Evolutionary conservation across 2,329 filamentous ascomycete species (phyloP), one percentile per base, ranked within the genome.

Genomic region (Neofusicoccum parvum): DNA sequence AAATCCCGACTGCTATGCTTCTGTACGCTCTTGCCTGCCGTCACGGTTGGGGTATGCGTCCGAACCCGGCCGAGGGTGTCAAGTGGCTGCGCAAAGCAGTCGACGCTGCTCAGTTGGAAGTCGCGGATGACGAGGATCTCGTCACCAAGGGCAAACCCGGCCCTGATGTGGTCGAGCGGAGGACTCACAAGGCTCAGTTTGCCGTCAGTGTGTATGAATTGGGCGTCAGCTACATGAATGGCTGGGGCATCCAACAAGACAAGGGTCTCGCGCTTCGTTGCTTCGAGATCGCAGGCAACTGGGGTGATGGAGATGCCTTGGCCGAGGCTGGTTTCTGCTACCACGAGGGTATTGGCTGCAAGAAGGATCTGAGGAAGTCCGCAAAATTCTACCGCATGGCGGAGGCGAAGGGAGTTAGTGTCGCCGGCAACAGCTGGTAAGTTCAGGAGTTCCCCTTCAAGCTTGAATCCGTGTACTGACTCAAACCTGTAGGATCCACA

Each of bases 341-440:
- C 74, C 92, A 93, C 0, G 89, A 98, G 75, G 95, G 94, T 9
- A 83, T 97, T 62, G 95, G 95, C 4, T 96, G 92, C 76, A 97
- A 95, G 83, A 99, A 98, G 80, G 92, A 98, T 75, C 82, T 97
- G 75, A 97, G 93, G 82, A 97, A 94, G 80, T 94, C 92, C 58
- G 94, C 95, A 66, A 91, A 88, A 67, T 92, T 95, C 73, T 98
- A 98, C 77, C 89, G 95, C 23, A 85, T 90, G 82, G 95, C 95
- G 5, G 95, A 97, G 76, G 88, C 90, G 27, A 95, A 95, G 79
- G 95, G 95, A 6, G 94, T 97, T 84, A 96, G 88, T 78, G 98
- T 98, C 93, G 90, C 97, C 65, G 95, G 95, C 64, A 98, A 98
- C 77, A 97, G 93, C 83, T 99, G 95, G 94, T 97, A 84, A 75